A percentile compares a stretch with the other conserved stretches of the same genome.
phyloP scores from a whole-genome alignment of 1,284 basidiomycete genomes.

The Sphaerobolus stellatus region DNA sequence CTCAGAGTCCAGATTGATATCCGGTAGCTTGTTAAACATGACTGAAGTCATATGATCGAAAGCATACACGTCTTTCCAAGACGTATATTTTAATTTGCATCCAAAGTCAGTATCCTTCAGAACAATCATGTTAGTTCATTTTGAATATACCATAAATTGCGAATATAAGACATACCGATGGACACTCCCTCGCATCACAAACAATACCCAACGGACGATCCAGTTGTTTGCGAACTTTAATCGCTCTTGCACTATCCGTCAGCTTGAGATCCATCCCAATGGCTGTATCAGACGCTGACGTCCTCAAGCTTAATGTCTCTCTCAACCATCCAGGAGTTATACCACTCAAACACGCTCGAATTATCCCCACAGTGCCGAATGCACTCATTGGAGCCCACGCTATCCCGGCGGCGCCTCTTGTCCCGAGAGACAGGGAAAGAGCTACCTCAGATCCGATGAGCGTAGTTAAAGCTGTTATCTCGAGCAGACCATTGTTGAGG shows the following conservation, averaged over 20 bases:
- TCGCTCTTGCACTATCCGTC: background rate
- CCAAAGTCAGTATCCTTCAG: too few species aligned
- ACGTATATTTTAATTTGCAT: too few species aligned
- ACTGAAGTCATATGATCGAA: background rate
- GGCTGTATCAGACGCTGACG: background rate
- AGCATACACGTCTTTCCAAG: background rate
- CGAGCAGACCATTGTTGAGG: background rate
- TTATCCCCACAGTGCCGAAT: background rate
- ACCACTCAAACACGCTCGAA: background rate
- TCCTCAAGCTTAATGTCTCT: background rate
- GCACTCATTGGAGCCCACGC: background rate
- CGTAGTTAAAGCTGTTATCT: background rate
- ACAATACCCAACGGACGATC: background rate
- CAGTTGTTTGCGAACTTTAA: background rate
- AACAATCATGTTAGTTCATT: too few species aligned
- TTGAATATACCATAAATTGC: too few species aligned
- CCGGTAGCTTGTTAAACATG: background rate
- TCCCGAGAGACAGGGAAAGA: background rate
- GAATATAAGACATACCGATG: too few species aligned
- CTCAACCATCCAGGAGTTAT: background rate
- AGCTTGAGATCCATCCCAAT: background rate
- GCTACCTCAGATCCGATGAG: background rate
- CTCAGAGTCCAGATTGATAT: background rate
- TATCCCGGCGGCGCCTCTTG: background rate
- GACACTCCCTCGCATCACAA: background rate